Percentiles rank a stretch among this genome's conserved stretches.
Conservation (phyloP, 495 filamentous ascomycete species). For the Tirmania nivea region DNA sequence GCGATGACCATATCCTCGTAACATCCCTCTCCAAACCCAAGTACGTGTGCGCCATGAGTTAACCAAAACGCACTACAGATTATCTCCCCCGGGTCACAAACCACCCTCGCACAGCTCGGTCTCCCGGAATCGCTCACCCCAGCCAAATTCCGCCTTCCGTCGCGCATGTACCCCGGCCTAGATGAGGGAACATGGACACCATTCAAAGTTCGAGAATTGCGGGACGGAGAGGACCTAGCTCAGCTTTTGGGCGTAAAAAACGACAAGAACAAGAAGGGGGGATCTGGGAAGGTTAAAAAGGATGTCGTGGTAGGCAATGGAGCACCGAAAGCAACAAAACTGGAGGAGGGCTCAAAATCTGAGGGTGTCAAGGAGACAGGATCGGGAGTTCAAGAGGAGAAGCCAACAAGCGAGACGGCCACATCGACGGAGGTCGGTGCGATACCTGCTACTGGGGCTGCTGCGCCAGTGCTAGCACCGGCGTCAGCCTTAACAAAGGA, state of each 20-base stretch:
- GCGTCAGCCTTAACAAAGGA: background rate
- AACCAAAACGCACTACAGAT: slow-evolving; percentile 29
- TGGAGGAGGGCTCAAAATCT: background rate
- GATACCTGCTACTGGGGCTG: background rate
- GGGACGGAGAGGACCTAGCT: slow-evolving; percentile 37
- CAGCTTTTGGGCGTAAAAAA: slow-evolving; percentile 16
- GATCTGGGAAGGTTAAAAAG: slow-evolving; percentile 29
- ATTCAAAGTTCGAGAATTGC: slow-evolving; percentile 40
- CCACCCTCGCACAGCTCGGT: slow-evolving; percentile 81
- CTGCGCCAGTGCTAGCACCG: background rate
- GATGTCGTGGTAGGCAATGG: slow-evolving; percentile 4
- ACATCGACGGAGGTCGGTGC: background rate
- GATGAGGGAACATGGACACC: slow-evolving; percentile 70
- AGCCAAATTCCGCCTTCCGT: slow-evolving; percentile 55
- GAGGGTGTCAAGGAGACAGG: background rate
- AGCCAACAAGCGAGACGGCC: background rate
- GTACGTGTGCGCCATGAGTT: background rate
- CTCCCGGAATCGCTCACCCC: slow-evolving; percentile 80
- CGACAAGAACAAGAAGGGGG: slow-evolving; percentile 12
- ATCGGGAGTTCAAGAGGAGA: background rate
- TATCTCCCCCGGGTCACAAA: slow-evolving; percentile 85
- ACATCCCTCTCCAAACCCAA: background rate
- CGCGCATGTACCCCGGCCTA: slow-evolving; percentile 71
- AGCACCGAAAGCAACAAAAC: slow-evolving; percentile 35
- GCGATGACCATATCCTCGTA: slow-evolving; percentile 58